Percentiles rank a stretch among this genome's conserved stretches.
phyloP scores from a whole-genome alignment of 2,329 filamentous ascomycete genomes.

The Calonectria multiphialidica region DNA sequence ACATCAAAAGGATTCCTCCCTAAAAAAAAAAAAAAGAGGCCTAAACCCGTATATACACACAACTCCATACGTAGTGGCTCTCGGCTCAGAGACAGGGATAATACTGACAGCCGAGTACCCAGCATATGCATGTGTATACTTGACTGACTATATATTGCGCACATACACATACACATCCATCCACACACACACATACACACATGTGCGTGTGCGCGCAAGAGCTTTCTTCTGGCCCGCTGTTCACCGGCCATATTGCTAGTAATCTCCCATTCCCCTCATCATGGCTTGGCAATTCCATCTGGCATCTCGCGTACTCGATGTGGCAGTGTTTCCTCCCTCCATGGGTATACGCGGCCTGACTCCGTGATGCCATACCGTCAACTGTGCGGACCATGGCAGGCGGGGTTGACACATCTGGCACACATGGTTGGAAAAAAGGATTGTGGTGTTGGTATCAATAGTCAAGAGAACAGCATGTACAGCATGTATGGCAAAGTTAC shows the following conservation, averaged over 20 bases:
- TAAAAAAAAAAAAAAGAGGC: background rate
- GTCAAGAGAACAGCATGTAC: background rate
- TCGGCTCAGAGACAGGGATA: no score
- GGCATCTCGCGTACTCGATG: background rate
- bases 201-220: no score
- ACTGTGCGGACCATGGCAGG: background rate
- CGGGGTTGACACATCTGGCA: background rate
- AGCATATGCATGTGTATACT: background rate
- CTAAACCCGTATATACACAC: background rate
- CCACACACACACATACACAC: background rate
- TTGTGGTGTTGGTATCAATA: no score
- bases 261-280: background rate
- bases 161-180: background rate
- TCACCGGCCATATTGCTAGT: background rate
- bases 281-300: background rate
- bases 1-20: no score
- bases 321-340: conserved; percentile 1
- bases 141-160: background rate
- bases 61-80: background rate
- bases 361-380: background rate
- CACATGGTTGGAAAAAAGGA: background rate
- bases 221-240: background rate
- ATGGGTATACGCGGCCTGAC: conserved; percentile 1
- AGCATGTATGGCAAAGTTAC: no score
- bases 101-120: background rate